Percentiles rank a stretch among this genome's conserved stretches.
These are phyloP conservation scores for Backusella australiensis DNA, from an alignment of 192 early-diverging fungal genomes.

Conservation along the genomic window DNA sequence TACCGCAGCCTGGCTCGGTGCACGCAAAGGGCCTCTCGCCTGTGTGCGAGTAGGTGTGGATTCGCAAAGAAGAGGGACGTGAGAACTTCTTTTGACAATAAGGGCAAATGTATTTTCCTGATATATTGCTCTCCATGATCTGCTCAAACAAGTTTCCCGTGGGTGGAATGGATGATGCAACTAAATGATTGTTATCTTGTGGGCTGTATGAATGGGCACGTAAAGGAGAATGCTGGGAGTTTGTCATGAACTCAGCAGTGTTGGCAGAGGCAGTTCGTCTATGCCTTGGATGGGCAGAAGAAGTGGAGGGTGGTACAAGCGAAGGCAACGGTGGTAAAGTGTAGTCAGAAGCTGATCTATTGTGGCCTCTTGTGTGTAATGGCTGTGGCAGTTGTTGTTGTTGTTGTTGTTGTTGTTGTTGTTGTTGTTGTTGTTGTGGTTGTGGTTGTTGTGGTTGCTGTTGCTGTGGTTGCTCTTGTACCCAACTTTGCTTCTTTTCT, in stretches of 20 bases:
- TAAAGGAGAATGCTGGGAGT: background rate
- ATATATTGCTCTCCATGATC: background rate
- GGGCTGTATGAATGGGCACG: background rate
- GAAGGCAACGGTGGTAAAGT: background rate
- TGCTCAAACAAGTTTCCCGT: background rate
- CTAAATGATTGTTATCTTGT: background rate
- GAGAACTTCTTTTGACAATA: conserved; percentile 66
- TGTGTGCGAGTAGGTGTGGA: conserved; percentile 76
- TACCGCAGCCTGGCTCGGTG: conserved; percentile 55
- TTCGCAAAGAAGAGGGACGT: conserved; percentile 63
- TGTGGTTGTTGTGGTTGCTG: background rate
- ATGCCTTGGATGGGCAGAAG: background rate
- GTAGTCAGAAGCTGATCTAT: background rate
- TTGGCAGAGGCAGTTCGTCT: conserved; percentile 4
- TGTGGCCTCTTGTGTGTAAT: background rate
- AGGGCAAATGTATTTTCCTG: conserved; percentile 40
- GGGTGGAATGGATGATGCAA: background rate
- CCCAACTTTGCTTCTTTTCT: background rate
- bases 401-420: no score
- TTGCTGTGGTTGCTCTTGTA: background rate
- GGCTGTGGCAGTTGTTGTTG: no score
- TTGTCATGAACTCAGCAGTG: conserved; percentile 2
- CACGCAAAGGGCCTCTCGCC: conserved; percentile 76
- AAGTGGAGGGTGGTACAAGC: background rate
- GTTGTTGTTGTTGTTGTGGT: no score